These are phyloP conservation scores for Naganishia sp. DNA, from an alignment of 1,284 basidiomycete genomes.

Conservation along the genomic window DNA sequence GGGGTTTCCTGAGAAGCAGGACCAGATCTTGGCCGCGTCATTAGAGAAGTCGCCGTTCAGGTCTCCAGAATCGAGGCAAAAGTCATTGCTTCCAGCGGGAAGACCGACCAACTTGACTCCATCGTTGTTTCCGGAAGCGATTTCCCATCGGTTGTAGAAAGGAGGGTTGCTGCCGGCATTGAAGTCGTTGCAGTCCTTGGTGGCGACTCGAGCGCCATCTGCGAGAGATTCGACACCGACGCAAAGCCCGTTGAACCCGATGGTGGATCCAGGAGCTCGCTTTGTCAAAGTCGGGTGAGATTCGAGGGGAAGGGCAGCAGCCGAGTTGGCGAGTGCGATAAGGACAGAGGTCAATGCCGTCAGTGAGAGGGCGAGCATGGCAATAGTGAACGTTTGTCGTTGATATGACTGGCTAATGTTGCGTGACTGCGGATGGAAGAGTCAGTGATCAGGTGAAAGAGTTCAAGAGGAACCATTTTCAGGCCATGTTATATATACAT, in stretches of 20 bases:
- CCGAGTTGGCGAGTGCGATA: slow-evolving; percentile 9
- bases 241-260: slow-evolving; percentile 5
- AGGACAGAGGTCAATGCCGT: slow-evolving; percentile 17
- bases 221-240: slow-evolving; percentile 16
- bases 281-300: slow-evolving; percentile 2
- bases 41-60: slow-evolving; percentile 11
- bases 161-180: slow-evolving; percentile 4
- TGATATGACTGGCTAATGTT: background rate
- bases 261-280: slow-evolving; percentile 3
- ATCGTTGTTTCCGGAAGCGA: slow-evolving; percentile 19
- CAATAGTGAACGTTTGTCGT: background rate
- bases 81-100: slow-evolving; percentile 21
- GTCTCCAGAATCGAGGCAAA: slow-evolving; percentile 35
- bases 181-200: slow-evolving; percentile 10
- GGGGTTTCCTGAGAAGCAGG: slow-evolving; percentile 27
- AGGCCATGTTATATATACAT: slow-evolving; percentile 1
- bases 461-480: background rate
- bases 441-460: background rate
- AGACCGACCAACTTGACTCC: slow-evolving; percentile 20
- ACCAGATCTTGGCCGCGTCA: slow-evolving; percentile 29
- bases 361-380: slow-evolving; percentile 17
- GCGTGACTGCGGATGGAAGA: background rate
- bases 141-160: slow-evolving; percentile 27
- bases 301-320: background rate
- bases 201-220: slow-evolving; percentile 14